Percentiles rank a stretch among this genome's conserved stretches.
phyloP scores from a whole-genome alignment of 768 basidiomycete species.

The Exidia glandulosa region DNA sequence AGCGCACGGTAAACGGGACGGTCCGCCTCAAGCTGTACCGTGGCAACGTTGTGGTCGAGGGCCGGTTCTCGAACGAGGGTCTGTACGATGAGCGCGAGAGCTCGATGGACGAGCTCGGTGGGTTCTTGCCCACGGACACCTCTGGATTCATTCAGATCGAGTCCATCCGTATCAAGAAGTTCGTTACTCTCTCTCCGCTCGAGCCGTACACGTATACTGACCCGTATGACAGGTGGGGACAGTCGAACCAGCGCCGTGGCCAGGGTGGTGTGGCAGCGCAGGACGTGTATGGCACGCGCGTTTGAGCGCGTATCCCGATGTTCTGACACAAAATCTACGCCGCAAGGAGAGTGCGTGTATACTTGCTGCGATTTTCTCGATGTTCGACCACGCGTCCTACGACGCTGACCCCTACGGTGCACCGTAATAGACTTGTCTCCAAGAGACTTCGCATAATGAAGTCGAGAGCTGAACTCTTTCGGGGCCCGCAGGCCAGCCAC shows the following conservation, averaged over 20 bases:
- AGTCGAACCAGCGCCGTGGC: constrained; percentile 76
- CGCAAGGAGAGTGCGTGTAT: too few species aligned
- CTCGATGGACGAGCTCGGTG: constrained; percentile 98
- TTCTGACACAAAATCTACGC: too few species aligned
- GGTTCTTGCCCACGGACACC: constrained; percentile 93
- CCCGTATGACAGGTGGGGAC: constrained; percentile 57
- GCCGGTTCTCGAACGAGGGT: constrained; percentile 83
- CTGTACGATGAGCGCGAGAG: constrained; percentile 92
- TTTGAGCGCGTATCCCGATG: too few species aligned
- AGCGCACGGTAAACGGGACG: constrained; percentile 90
- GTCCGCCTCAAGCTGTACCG: constrained; percentile 90
- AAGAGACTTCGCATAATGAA: too few species aligned
- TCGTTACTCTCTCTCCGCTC: constrained; percentile 19
- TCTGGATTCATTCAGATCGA: constrained; percentile 96
- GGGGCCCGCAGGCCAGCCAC: too few species aligned
- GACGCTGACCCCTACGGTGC: too few species aligned
- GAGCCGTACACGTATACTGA: neutral
- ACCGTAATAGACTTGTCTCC: too few species aligned
- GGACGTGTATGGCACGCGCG: constrained; percentile 68
- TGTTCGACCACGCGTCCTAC: too few species aligned
- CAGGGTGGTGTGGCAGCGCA: constrained; percentile 65
- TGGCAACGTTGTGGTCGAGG: constrained; percentile 91
- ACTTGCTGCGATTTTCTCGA: too few species aligned
- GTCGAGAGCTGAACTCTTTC: too few species aligned
- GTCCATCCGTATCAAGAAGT: constrained; percentile 97